Conservation (phyloP, 2,329 filamentous ascomycete species). For the Fusarium devonianum region DNA sequence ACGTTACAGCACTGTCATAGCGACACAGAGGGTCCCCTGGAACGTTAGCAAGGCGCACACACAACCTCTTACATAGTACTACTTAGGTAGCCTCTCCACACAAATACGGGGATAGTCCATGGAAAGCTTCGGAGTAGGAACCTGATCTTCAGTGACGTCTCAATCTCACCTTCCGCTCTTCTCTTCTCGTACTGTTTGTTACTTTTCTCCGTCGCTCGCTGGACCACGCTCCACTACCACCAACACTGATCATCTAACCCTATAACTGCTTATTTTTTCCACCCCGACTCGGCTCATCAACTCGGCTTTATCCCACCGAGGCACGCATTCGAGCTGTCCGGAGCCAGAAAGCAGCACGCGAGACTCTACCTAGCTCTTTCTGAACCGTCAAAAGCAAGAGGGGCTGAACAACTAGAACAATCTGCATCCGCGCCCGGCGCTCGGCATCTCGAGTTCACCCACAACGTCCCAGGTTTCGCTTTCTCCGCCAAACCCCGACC, state of each 20-base stretch:
- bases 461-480: slow-evolving; percentile 30
- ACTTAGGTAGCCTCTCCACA: background rate
- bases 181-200: slow-evolving; percentile 9
- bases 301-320: background rate
- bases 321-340: no score
- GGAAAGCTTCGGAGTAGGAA: slow-evolving; percentile 34
- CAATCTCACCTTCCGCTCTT: slow-evolving; percentile 21
- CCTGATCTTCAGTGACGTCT: slow-evolving; percentile 40
- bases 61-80: background rate
- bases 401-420: slow-evolving; percentile 20
- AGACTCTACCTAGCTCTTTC: slow-evolving; percentile 16
- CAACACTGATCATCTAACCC: slow-evolving; percentile 16
- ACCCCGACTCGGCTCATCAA: slow-evolving; percentile 1
- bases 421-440: slow-evolving; percentile 27
- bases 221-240: slow-evolving; percentile 23
- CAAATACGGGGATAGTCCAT: slow-evolving; percentile 12
- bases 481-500: slow-evolving; percentile 35
- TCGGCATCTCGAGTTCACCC: slow-evolving; percentile 36
- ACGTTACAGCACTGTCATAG: no score
- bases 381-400: slow-evolving; percentile 25
- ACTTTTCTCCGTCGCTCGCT: slow-evolving; percentile 23
- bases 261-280: slow-evolving; percentile 1
- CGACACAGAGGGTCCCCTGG: no score
- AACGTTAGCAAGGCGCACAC: background rate
- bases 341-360: slow-evolving; percentile 4